Conservation (phyloP, 768 basidiomycete species). For the Tricholoma bakamatsutake region DNA sequence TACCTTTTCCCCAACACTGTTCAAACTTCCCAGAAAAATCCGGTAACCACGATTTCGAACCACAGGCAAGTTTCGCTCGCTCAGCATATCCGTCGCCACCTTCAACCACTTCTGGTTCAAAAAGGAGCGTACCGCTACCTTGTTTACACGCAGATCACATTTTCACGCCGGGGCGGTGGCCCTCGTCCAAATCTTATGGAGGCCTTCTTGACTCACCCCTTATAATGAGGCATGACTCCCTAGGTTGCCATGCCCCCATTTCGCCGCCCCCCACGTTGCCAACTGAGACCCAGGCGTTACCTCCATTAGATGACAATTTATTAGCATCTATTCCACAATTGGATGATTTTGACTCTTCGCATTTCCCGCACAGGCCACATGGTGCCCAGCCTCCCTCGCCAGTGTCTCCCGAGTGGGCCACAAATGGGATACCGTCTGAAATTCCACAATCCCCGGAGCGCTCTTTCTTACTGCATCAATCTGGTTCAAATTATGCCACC, state of each 20-base stretch:
- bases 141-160: constrained; percentile 3
- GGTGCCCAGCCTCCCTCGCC: constrained; percentile 8
- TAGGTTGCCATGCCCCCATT: constrained; percentile 24
- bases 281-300: constrained; percentile 28
- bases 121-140: constrained; percentile 22
- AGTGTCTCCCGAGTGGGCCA: constrained; percentile 14
- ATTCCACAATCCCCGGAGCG: constrained; percentile 1
- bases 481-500: neutral
- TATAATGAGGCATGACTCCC: constrained; percentile 24
- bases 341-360: constrained; percentile 9
- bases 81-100: constrained; percentile 20
- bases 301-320: constrained; percentile 26
- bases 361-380: neutral
- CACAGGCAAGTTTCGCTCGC: neutral
- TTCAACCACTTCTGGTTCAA: constrained; percentile 19
- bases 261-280: constrained; percentile 41
- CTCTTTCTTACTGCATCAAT: constrained; percentile 1
- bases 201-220: constrained; percentile 31
- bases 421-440: constrained; percentile 6
- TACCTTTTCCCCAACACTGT: constrained; percentile 2
- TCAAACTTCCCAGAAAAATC: neutral
- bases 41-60: neutral
- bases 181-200: constrained; percentile 5
- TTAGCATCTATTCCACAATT: constrained; percentile 7
- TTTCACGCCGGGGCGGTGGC: constrained; percentile 1